Evolutionary conservation across 2,329 filamentous ascomycete genomes (phyloP).

Genomic region (Arthroderma sp.): DNA sequence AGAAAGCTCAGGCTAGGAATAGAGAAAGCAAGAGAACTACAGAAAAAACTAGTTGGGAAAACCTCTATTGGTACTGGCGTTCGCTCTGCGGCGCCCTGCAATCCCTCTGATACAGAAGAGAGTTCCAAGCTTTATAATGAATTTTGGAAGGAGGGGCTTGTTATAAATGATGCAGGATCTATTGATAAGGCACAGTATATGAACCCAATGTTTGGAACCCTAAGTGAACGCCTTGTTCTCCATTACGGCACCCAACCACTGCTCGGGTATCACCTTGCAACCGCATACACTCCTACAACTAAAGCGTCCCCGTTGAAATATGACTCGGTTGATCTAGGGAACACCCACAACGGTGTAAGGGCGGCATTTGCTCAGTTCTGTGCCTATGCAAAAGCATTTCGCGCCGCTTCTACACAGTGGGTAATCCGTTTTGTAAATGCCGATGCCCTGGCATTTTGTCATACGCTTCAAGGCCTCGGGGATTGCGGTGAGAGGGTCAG

Average conservation of each 20-base stretch:
- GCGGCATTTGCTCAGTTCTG: slow-evolving; percentile 18
- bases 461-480: slow-evolving; percentile 37
- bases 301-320: slow-evolving; percentile 30
- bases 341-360: slow-evolving; percentile 3
- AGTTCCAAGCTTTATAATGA: slow-evolving; percentile 12
- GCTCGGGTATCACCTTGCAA: slow-evolving; percentile 46
- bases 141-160: slow-evolving; percentile 24
- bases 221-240: slow-evolving; percentile 27
- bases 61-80: slow-evolving; percentile 8
- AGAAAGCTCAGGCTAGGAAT: not conserved
- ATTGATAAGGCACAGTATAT: slow-evolving; percentile 10
- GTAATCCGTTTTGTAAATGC: slow-evolving; percentile 38
- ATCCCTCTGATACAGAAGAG: slow-evolving; percentile 7
- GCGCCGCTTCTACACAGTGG: slow-evolving; percentile 20
- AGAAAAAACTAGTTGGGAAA: slow-evolving; percentile 14
- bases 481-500: slow-evolving; percentile 21
- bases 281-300: slow-evolving; percentile 32
- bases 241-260: slow-evolving; percentile 43
- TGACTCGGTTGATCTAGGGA: not conserved
- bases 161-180: slow-evolving; percentile 11
- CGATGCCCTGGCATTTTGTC: slow-evolving; percentile 43
- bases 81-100: slow-evolving; percentile 22
- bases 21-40: slow-evolving; percentile 10
- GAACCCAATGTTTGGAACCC: slow-evolving; percentile 38
- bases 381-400: slow-evolving; percentile 17